phyloP scores from a whole-genome alignment of 345 rosid species.

The Moricandia arvensis region DNA sequence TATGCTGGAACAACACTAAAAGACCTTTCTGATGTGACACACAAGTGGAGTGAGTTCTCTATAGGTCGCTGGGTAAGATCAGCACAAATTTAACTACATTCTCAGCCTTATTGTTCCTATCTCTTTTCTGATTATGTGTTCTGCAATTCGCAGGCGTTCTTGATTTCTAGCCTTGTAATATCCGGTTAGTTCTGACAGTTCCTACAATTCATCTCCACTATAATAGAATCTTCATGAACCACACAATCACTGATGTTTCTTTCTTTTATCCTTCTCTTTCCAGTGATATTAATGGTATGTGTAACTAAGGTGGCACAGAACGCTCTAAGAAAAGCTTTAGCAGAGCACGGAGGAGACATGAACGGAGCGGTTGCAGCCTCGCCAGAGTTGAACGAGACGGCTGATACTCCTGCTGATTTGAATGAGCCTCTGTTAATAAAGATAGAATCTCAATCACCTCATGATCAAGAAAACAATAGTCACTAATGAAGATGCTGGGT shows the following conservation, averaged over 20 bases:
- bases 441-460: slow-evolving; percentile 47
- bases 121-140: slow-evolving; percentile 1
- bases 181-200: slow-evolving; percentile 63
- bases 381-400: slow-evolving; percentile 45
- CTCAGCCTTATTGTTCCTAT: not conserved
- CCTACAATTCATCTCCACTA: not conserved
- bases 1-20: slow-evolving; percentile 94
- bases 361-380: slow-evolving; percentile 42
- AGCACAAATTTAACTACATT: not conserved
- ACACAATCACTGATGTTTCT: slow-evolving; percentile 11
- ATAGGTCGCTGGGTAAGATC: slow-evolving; percentile 80
- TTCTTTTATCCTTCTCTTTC: slow-evolving; percentile 26
- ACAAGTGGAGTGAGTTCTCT: slow-evolving; percentile 94
- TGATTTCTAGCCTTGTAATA: slow-evolving; percentile 58
- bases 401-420: slow-evolving; percentile 47
- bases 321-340: slow-evolving; percentile 88
- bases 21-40: slow-evolving; percentile 98
- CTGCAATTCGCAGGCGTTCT: slow-evolving; percentile 55
- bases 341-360: slow-evolving; percentile 63
- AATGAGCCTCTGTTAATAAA: slow-evolving; percentile 73
- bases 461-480: slow-evolving; percentile 27
- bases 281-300: slow-evolving; percentile 73
- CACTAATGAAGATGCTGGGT: slow-evolving; percentile 7
- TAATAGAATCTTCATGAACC: not conserved
- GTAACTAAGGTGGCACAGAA: slow-evolving; percentile 80